Conservation (phyloP, 768 basidiomycete genomes). For the Podaxis sp. region DNA sequence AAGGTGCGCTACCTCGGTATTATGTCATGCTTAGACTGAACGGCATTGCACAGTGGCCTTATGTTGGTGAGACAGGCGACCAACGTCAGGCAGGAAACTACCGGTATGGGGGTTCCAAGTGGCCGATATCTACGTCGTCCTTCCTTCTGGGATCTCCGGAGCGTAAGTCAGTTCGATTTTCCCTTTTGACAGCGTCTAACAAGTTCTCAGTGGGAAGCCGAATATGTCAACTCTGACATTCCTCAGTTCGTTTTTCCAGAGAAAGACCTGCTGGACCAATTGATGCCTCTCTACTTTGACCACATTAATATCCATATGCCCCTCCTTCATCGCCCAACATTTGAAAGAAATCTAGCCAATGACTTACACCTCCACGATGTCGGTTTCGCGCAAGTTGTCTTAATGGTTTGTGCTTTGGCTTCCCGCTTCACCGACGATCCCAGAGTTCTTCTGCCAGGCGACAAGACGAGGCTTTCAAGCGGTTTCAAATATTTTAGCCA, state of each 20-base stretch:
- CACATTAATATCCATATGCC: conserved; percentile 52
- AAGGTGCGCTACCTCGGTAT: conserved; percentile 23
- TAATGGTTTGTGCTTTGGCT: conserved; percentile 66
- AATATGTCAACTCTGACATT: conserved; percentile 22
- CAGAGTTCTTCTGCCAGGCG: conserved; percentile 33
- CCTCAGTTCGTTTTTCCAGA: conserved; percentile 46
- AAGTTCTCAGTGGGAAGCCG: conserved; percentile 37
- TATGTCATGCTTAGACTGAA: neutral
- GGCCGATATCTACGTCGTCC: conserved; percentile 24
- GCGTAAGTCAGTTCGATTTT: conserved; percentile 21
- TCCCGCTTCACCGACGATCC: conserved; percentile 58
- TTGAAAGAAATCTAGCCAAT: conserved; percentile 47
- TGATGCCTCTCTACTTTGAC: conserved; percentile 63
- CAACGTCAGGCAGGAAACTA: conserved; percentile 40
- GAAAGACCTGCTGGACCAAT: conserved; percentile 41
- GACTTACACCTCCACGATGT: conserved; percentile 49
- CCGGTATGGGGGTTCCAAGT: conserved; percentile 20
- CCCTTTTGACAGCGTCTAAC: conserved; percentile 3
- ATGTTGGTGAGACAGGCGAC: conserved; percentile 44
- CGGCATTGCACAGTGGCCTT: conserved; percentile 31
- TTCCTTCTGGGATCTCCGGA: conserved; percentile 30
- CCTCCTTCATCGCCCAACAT: conserved; percentile 67
- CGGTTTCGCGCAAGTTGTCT: conserved; percentile 55
- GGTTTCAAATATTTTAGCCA: conserved; percentile 67
- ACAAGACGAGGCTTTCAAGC: conserved; percentile 40